These are phyloP conservation scores for Phytophthora ohioensis DNA, from an alignment of 352 stramenopile species.

Conservation along the genomic window DNA sequence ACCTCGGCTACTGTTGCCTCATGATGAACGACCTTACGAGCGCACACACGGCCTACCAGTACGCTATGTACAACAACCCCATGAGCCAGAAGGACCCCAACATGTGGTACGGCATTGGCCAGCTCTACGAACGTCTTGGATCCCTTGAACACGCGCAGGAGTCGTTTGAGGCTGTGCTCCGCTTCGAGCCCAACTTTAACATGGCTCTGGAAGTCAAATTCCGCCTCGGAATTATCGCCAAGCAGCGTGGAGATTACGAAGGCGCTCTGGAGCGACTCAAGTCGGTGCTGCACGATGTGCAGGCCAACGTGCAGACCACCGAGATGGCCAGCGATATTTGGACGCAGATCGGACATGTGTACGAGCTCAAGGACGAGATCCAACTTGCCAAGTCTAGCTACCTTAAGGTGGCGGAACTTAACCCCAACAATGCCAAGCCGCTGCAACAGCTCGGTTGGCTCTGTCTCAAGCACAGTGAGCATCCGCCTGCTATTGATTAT, in stretches of 20 bases:
- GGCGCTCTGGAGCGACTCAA: slow-evolving; percentile 84
- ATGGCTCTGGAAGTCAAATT: slow-evolving; percentile 91
- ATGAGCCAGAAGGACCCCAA: slow-evolving; percentile 89
- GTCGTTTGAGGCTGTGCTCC: slow-evolving; percentile 86
- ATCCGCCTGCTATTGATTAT: slow-evolving; percentile 85
- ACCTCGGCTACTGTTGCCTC: slow-evolving; percentile 89
- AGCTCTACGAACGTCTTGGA: slow-evolving; percentile 86
- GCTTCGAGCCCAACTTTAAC: slow-evolving; percentile 89
- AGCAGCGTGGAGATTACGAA: slow-evolving; percentile 84
- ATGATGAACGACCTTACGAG: slow-evolving; percentile 92
- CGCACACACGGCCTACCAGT: slow-evolving; percentile 88
- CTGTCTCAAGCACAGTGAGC: slow-evolving; percentile 86
- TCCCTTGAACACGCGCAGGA: slow-evolving; percentile 88
- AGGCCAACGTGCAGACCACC: slow-evolving; percentile 82
- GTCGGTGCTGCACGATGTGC: slow-evolving; percentile 82
- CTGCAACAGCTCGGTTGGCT: slow-evolving; percentile 88
- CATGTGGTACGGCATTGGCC: slow-evolving; percentile 90
- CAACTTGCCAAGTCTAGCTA: slow-evolving; percentile 88
- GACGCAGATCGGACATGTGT: slow-evolving; percentile 90
- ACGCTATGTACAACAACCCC: slow-evolving; percentile 92
- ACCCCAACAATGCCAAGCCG: slow-evolving; percentile 86
- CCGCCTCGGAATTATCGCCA: slow-evolving; percentile 86
- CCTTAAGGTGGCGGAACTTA: slow-evolving; percentile 85
- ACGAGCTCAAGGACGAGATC: slow-evolving; percentile 89
- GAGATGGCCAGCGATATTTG: slow-evolving; percentile 90